Evolutionary conservation across 192 early-diverging fungal genomes (phyloP).

Genomic region (Coemansia sp.): DNA sequence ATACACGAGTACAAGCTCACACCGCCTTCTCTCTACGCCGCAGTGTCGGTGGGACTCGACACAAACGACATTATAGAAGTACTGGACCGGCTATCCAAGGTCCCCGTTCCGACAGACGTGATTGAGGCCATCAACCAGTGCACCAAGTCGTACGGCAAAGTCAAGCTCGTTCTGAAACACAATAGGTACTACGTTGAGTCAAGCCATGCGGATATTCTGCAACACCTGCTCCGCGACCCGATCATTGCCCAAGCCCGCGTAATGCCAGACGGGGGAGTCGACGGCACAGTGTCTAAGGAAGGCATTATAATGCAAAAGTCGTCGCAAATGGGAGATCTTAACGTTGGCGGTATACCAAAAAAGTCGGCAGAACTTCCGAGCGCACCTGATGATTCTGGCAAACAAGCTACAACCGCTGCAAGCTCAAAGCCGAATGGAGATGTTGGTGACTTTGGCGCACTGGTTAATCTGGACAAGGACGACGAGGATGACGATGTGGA

Average conservation of each 20-base stretch:
- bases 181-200: constrained; percentile 95
- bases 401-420: constrained; percentile 10
- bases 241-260: constrained; percentile 71
- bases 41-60: constrained; percentile 95
- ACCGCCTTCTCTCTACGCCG: constrained; percentile 93
- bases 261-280: constrained; percentile 52
- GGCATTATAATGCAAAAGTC: constrained; percentile 61
- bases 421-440: background rate
- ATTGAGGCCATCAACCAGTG: constrained; percentile 75
- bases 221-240: constrained; percentile 75
- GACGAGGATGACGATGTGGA: constrained; percentile 77
- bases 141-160: constrained; percentile 92
- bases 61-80: constrained; percentile 91
- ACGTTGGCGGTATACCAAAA: constrained; percentile 66
- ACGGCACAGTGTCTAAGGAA: constrained; percentile 41
- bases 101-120: constrained; percentile 74
- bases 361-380: constrained; percentile 12
- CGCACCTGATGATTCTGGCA: background rate
- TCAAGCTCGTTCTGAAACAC: constrained; percentile 94
- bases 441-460: constrained; percentile 22
- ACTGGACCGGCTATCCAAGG: constrained; percentile 87
- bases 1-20: constrained; percentile 89
- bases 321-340: constrained; percentile 68
- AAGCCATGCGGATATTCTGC: constrained; percentile 76
- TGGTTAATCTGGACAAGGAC: constrained; percentile 59